These are phyloP conservation scores for Ogataea pini DNA, from an alignment of 805 yeast species.

Conservation along the genomic window DNA sequence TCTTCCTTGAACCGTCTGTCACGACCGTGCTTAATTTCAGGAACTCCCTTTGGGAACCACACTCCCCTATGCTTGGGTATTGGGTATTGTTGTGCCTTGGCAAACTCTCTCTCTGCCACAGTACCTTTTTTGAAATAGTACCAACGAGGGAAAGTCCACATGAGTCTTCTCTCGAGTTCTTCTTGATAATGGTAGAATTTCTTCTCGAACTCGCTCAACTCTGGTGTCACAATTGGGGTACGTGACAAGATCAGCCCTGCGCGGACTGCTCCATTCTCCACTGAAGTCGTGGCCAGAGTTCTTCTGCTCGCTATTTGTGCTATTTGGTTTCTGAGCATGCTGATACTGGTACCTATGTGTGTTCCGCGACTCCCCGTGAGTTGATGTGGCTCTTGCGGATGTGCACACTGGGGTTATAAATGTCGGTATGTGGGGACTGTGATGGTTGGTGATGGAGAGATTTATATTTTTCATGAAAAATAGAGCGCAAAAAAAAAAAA, in stretches of 20 bases:
- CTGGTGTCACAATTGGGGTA: slow-evolving; percentile 81
- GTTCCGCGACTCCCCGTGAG: not conserved
- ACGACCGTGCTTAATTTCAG: slow-evolving; percentile 84
- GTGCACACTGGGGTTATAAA: not conserved
- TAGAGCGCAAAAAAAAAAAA: not conserved
- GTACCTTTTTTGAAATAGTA: slow-evolving; percentile 90
- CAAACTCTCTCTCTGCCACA: slow-evolving; percentile 77
- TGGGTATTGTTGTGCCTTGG: slow-evolving; percentile 75
- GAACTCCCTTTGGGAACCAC: slow-evolving; percentile 79
- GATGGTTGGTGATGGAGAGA: not conserved
- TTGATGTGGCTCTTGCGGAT: not conserved
- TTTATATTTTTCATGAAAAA: not conserved
- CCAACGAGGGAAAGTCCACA: slow-evolving; percentile 98
- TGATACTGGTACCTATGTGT: not conserved
- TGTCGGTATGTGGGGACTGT: not conserved
- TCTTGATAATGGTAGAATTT: slow-evolving; percentile 81
- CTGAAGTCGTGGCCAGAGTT: slow-evolving; percentile 13
- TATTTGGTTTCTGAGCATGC: slow-evolving; percentile 9
- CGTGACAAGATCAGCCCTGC: slow-evolving; percentile 73
- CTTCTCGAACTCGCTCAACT: slow-evolving; percentile 66
- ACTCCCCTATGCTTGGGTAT: slow-evolving; percentile 70
- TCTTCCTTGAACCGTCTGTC: slow-evolving; percentile 84
- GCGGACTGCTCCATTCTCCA: slow-evolving; percentile 22
- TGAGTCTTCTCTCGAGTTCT: slow-evolving; percentile 82
- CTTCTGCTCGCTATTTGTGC: slow-evolving; percentile 6